Evolutionary conservation across 1,284 basidiomycete species (phyloP).

Genomic region (Ustilago bromivora): DNA sequence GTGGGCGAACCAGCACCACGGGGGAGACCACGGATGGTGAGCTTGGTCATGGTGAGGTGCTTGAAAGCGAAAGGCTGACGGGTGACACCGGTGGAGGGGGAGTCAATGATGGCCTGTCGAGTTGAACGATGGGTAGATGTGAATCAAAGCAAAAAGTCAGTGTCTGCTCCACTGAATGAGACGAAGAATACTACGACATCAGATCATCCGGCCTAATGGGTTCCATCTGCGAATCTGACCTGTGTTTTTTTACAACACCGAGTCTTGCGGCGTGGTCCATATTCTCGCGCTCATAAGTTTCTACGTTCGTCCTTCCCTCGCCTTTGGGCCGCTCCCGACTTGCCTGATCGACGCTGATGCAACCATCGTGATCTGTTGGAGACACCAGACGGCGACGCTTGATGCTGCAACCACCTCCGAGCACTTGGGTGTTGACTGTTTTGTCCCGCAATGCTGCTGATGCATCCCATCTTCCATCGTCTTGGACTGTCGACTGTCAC

Average conservation of each 20-base stretch:
- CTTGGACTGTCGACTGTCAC: not conserved
- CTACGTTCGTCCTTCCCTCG: too few species aligned
- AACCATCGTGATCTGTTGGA: not conserved
- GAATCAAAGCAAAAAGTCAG: constrained; percentile 13
- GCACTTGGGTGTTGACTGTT: too few species aligned
- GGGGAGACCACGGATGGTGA: constrained; percentile 85
- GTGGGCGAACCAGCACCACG: constrained; percentile 85
- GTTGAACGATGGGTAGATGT: not conserved
- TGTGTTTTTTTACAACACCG: too few species aligned
- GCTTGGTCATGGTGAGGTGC: constrained; percentile 89
- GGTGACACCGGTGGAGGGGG: constrained; percentile 88
- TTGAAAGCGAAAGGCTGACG: constrained; percentile 93
- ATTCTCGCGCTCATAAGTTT: too few species aligned
- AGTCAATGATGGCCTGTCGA: constrained; percentile 90
- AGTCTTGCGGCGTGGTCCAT: too few species aligned
- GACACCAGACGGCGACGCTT: not conserved
- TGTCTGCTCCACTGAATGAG: not conserved
- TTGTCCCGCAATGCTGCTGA: too few species aligned
- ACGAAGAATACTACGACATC: not conserved
- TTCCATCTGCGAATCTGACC: not conserved
- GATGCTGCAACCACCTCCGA: not conserved
- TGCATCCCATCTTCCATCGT: not conserved
- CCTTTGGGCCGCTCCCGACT: too few species aligned
- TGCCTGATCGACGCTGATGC: too few species aligned
- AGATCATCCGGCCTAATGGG: not conserved